phyloP scores from a whole-genome alignment of 2,329 filamentous ascomycete species.

The Botrytis elliptica region DNA sequence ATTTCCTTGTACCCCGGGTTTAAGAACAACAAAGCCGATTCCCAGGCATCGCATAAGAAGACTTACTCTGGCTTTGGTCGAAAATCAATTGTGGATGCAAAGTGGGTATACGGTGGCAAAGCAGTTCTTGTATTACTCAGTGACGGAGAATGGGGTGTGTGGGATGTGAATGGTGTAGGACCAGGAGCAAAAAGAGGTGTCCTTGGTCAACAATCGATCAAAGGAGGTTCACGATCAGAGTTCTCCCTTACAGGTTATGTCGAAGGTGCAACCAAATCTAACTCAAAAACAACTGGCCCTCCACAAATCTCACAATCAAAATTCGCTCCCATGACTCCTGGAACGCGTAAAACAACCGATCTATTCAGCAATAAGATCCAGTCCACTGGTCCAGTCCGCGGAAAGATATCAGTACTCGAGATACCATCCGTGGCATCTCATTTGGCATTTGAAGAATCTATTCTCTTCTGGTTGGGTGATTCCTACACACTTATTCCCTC shows the following conservation, averaged over 20 bases:
- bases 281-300: slow-evolving; percentile 23
- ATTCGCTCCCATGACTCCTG: slow-evolving; percentile 64
- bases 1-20: slow-evolving; percentile 55
- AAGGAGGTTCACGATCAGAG: slow-evolving; percentile 56
- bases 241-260: slow-evolving; percentile 60
- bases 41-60: slow-evolving; percentile 44
- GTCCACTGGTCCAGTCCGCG: slow-evolving; percentile 25
- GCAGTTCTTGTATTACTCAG: slow-evolving; percentile 58
- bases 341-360: slow-evolving; percentile 47
- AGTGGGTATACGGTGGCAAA: slow-evolving; percentile 60
- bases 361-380: slow-evolving; percentile 31
- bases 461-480: slow-evolving; percentile 40
- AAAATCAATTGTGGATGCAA: slow-evolving; percentile 61
- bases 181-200: slow-evolving; percentile 49
- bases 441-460: slow-evolving; percentile 35
- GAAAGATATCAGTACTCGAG: slow-evolving; percentile 38
- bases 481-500: slow-evolving; percentile 37
- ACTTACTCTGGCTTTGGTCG: slow-evolving; percentile 48
- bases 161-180: slow-evolving; percentile 61
- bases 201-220: slow-evolving; percentile 41
- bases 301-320: slow-evolving; percentile 44
- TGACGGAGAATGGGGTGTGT: slow-evolving; percentile 67
- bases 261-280: slow-evolving; percentile 50
- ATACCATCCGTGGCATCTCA: slow-evolving; percentile 32
- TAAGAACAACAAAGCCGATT: slow-evolving; percentile 29